A percentile compares a stretch with the other conserved stretches of the same genome.
These are phyloP conservation scores for Eucalyptus dawsonii DNA, from an alignment of 345 rosid species.

Conservation along the genomic window DNA sequence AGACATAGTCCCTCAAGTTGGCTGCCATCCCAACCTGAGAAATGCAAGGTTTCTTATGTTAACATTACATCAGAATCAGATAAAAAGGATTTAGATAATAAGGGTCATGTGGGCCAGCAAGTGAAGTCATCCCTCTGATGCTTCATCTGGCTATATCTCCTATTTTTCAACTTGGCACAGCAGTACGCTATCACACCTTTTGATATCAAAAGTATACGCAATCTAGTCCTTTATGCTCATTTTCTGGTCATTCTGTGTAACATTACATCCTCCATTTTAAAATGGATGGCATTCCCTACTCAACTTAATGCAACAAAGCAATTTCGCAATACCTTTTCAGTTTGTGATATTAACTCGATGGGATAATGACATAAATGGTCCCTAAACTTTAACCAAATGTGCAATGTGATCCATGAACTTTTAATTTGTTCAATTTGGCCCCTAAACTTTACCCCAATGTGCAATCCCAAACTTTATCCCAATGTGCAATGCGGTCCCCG, in stretches of 20 bases:
- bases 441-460: background rate
- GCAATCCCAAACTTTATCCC: too few species aligned
- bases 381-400: background rate
- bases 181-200: background rate
- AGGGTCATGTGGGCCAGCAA: background rate
- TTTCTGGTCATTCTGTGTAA: background rate
- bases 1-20: constrained; percentile 65
- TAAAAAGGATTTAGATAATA: background rate
- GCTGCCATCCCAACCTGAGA: constrained; percentile 83
- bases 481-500: background rate
- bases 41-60: background rate
- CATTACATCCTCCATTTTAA: background rate
- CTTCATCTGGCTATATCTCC: background rate
- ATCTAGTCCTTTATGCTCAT: background rate
- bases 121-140: background rate
- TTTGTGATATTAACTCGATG: background rate
- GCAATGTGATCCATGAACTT: background rate
- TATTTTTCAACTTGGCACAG: background rate
- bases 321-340: background rate
- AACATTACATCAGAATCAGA: background rate
- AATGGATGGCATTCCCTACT: background rate
- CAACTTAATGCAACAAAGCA: background rate
- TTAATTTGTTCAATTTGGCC: background rate
- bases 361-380: background rate
- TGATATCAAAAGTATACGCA: background rate